Base-by-base conservation (phyloP, 2,329 filamentous ascomycete species). In the Fusarium ambrosium region DNA sequence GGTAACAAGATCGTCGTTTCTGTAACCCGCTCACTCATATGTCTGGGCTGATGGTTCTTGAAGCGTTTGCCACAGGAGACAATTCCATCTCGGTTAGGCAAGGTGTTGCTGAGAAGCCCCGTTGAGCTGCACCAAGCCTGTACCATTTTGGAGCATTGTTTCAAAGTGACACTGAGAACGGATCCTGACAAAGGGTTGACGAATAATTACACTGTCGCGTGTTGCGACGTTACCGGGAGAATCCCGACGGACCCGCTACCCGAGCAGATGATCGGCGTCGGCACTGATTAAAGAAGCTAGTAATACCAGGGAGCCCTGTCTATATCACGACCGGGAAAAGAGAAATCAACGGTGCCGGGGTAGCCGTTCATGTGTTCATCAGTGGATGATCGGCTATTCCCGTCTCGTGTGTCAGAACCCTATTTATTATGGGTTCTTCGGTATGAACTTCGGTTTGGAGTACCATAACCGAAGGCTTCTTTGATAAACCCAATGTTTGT, bases 191-290 rank as follows among this genome's bases (percentile, higher is more conserved):
- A 51, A 48, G 45, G 10, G 18, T 53, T 53, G 48, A 53, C 27
- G 48, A 53, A 53, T 53, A 4, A 62, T 43, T 24, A 34, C 43
- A 27, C 39, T 63, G 43, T 14, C 43, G 20, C 43, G 48, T 53
- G 41, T 43, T 51, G n/a, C 43, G 22, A 53, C 32, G 20, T 11
- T 36, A 8, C 43, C 41, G 14, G 60, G 60, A 53, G 27, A 32
- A 18, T 5, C 59, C 59, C 39, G 43, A 53, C 41, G 11, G 24
- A 43, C 34, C 62, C 36, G 48, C 61, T 24, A 36, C 34, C 13
- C 27, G 7, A 53, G 13, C 34, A 27, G 39, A 36, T 41, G 62
- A 64, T 64, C 62, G 24, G 32, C 62, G 24, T 58, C 48, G 48
- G 62, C 51, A 56, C 6, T 37, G 20, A 63, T 36, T 6, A 16